Conservation (phyloP, 257 asterid genomes). For the Mitragyna speciosa region DNA sequence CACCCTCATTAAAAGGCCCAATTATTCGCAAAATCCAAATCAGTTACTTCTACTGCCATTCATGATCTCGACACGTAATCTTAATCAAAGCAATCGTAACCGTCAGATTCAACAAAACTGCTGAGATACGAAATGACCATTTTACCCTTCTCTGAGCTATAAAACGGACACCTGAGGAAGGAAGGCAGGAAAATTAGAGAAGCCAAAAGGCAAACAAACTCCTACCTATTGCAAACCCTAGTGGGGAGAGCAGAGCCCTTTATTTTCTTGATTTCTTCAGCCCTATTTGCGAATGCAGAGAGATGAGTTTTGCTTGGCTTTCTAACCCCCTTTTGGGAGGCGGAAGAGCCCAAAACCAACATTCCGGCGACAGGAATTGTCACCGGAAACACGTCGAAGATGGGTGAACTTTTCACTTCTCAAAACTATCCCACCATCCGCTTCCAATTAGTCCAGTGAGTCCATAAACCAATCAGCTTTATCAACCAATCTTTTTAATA, state of each 20-base stretch:
- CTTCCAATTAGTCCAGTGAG: too few relatives aligned
- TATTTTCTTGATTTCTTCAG: not conserved
- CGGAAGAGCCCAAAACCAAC: slow-evolving; percentile 47
- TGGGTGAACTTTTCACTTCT: slow-evolving; percentile 55
- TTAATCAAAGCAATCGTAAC: not conserved
- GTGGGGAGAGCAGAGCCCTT: not conserved
- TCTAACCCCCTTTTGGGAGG: slow-evolving; percentile 47
- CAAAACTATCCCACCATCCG: not conserved
- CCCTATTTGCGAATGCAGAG: slow-evolving; percentile 81
- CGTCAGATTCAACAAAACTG: not conserved
- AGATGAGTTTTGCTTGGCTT: slow-evolving; percentile 56
- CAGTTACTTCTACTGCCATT: slow-evolving; percentile 14
- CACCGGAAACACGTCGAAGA: slow-evolving; percentile 96
- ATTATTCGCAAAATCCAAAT: slow-evolving; percentile 38
- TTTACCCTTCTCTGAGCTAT: slow-evolving; percentile 27
- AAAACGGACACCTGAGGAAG: not conserved
- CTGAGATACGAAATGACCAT: not conserved
- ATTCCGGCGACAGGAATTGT: slow-evolving; percentile 68
- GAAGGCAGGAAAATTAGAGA: not conserved
- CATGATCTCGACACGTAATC: slow-evolving; percentile 31
- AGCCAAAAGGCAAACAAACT: not conserved
- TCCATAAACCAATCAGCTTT: not conserved
- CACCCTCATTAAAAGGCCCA: slow-evolving; percentile 13
- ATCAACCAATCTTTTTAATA: not conserved
- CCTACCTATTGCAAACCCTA: not conserved